A percentile compares a stretch with the other conserved stretches of the same genome.
phyloP scores from a whole-genome alignment of 208 protist species.

The Trypanosoma scelopori region DNA sequence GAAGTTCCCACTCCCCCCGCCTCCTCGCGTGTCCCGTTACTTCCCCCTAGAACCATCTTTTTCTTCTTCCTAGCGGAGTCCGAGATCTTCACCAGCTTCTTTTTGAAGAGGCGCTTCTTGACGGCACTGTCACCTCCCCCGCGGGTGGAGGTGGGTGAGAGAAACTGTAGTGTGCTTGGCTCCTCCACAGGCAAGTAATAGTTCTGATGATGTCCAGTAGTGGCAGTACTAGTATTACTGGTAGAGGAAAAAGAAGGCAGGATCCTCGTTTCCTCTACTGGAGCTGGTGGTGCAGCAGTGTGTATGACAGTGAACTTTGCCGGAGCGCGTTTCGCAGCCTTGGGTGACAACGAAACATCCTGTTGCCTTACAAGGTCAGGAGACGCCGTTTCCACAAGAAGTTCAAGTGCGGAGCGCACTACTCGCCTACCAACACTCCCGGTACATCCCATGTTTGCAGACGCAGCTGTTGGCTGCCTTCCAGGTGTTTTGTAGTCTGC shows the following conservation, averaged over 20 bases:
- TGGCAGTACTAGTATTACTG: background rate
- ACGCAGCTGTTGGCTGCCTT: background rate
- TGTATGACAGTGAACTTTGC: conserved; percentile 53
- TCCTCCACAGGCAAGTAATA: conserved; percentile 23
- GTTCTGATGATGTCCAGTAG: background rate
- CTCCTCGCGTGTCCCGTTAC: background rate
- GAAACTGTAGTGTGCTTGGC: conserved; percentile 67
- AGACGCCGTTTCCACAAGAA: conserved; percentile 54
- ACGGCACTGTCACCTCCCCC: conserved; percentile 11
- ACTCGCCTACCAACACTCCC: conserved; percentile 46
- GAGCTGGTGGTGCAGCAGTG: conserved; percentile 22
- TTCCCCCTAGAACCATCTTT: background rate
- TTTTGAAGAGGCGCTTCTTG: conserved; percentile 30
- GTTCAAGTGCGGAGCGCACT: conserved; percentile 74
- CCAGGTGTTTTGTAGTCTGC: conserved; percentile 23
- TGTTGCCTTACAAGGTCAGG: conserved; percentile 37
- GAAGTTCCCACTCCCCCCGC: background rate
- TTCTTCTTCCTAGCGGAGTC: conserved; percentile 13
- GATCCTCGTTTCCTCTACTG: background rate
- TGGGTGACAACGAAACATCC: background rate
- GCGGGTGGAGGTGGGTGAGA: conserved; percentile 35
- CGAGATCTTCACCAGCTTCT: conserved; percentile 16
- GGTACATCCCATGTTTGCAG: conserved; percentile 8
- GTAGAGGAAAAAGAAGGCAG: background rate
- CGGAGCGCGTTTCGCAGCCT: background rate